phyloP scores from a whole-genome alignment of 495 filamentous ascomycete genomes.

The Aspergillus haitiensis region DNA sequence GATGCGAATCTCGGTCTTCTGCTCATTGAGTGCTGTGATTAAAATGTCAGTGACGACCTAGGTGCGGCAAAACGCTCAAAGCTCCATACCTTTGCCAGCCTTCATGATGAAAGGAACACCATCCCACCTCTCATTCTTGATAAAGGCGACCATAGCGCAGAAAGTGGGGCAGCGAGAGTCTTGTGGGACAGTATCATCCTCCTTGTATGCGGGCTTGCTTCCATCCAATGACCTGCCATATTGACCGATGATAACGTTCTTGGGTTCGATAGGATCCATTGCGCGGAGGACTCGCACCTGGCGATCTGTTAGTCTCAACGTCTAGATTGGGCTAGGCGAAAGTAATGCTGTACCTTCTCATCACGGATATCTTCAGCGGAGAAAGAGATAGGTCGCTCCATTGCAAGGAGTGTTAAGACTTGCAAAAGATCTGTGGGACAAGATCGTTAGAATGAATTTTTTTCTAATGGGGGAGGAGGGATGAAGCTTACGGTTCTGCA shows the following conservation, averaged over 20 bases:
- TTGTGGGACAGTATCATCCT: slow-evolving; percentile 97
- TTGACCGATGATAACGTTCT: slow-evolving; percentile 99
- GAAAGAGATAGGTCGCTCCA: slow-evolving; percentile 98
- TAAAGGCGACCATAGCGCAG: slow-evolving; percentile 93
- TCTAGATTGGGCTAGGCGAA: background rate
- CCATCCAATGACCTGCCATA: slow-evolving; percentile 97
- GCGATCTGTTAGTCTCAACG: background rate
- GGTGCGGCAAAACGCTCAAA: background rate
- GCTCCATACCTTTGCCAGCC: slow-evolving; percentile 83
- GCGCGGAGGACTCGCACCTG: slow-evolving; percentile 80
- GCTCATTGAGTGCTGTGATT: slow-evolving; percentile 83
- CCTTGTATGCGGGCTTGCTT: slow-evolving; percentile 96
- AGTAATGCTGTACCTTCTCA: slow-evolving; percentile 71
- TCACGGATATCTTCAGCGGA: slow-evolving; percentile 98
- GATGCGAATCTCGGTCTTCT: slow-evolving; percentile 99
- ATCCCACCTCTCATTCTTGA: slow-evolving; percentile 99
- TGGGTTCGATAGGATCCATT: slow-evolving; percentile 95
- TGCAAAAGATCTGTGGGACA: slow-evolving; percentile 72
- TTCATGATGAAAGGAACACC: slow-evolving; percentile 99
- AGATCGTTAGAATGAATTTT: slow-evolving; percentile 26
- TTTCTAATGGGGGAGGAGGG: background rate
- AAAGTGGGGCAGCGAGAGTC: slow-evolving; percentile 97
- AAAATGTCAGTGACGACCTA: background rate
- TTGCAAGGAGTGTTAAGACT: slow-evolving; percentile 91
- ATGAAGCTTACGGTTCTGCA: slow-evolving; percentile 73